A percentile compares a stretch with the other conserved stretches of the same genome.
These are phyloP conservation scores for Pleurotus eryngii DNA, from an alignment of 768 basidiomycete genomes.

Conservation along the genomic window DNA sequence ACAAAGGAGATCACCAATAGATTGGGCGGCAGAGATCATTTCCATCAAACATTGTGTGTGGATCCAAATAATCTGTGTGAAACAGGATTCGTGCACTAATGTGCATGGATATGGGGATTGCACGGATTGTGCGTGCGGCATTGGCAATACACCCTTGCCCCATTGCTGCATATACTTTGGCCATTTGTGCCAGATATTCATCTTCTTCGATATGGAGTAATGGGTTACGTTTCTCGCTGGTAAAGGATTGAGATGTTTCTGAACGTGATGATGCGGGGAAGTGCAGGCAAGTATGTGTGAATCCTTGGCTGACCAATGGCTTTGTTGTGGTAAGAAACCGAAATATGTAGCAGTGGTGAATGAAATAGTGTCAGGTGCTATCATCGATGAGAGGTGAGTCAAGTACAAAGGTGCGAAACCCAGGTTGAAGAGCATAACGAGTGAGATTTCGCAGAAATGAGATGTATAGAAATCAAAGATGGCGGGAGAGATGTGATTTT, in stretches of 20 bases:
- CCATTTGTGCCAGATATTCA: not conserved
- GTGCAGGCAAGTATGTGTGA: not conserved
- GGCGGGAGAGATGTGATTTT: too few species aligned
- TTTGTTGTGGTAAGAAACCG: not conserved
- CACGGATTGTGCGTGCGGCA: not conserved
- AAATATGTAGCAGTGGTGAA: not conserved
- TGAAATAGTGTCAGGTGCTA: not conserved
- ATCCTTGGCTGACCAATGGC: not conserved
- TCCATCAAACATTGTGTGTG: not conserved
- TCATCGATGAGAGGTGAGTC: not conserved
- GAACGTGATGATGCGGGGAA: too few species aligned
- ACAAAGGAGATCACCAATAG: not conserved
- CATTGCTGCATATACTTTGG: not conserved
- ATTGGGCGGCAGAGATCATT: not conserved
- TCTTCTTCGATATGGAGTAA: not conserved
- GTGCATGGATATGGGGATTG: not conserved
- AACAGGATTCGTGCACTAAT: not conserved
- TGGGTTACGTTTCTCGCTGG: not conserved
- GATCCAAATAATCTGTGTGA: too few species aligned
- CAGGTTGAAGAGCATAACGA: not conserved
- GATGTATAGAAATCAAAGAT: too few species aligned
- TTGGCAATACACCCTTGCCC: not conserved
- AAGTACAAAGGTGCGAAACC: not conserved
- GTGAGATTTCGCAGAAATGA: too few species aligned
- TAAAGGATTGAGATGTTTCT: not conserved